Evolutionary conservation across 768 basidiomycete species (phyloP).

Genomic region (Tylopilus rubrobrunneus): DNA sequence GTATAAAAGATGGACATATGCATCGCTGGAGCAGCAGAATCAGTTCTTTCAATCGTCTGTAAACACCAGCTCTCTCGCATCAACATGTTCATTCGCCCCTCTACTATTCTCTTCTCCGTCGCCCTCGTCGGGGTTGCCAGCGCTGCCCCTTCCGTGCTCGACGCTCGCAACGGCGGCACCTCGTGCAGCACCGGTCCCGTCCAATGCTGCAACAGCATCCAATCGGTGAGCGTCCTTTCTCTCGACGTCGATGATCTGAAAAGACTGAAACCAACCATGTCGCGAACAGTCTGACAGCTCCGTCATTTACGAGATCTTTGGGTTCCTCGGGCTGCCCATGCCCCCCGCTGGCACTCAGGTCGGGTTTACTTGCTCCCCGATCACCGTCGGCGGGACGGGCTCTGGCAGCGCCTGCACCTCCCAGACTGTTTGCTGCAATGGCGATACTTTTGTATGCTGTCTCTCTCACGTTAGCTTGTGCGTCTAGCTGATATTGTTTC

Average conservation of each 20-base stretch:
- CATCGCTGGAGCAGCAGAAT: background rate
- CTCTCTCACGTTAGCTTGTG: background rate
- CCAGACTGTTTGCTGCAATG: conserved; percentile 12
- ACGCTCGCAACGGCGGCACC: background rate
- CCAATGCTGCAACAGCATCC: conserved; percentile 4
- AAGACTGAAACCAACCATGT: background rate
- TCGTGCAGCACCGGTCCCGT: conserved; percentile 42
- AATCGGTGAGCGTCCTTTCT: background rate
- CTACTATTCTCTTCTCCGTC: background rate
- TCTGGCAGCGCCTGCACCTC: no score
- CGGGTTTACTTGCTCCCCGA: no score
- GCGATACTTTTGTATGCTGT: background rate
- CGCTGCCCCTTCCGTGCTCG: conserved; percentile 2
- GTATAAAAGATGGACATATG: background rate
- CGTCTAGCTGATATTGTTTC: background rate
- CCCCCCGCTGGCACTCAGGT: no score
- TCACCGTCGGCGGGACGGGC: no score
- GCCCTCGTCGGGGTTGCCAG: conserved; percentile 3
- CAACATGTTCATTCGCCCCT: conserved; percentile 6
- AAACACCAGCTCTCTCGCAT: background rate
- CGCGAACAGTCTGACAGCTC: background rate
- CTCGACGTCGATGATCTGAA: background rate
- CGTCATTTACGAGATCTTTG: background rate
- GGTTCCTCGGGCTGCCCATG: no score
- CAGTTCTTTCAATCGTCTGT: background rate